Conservation (phyloP, 768 basidiomycete species). For the Panaeolus cyanescens region DNA sequence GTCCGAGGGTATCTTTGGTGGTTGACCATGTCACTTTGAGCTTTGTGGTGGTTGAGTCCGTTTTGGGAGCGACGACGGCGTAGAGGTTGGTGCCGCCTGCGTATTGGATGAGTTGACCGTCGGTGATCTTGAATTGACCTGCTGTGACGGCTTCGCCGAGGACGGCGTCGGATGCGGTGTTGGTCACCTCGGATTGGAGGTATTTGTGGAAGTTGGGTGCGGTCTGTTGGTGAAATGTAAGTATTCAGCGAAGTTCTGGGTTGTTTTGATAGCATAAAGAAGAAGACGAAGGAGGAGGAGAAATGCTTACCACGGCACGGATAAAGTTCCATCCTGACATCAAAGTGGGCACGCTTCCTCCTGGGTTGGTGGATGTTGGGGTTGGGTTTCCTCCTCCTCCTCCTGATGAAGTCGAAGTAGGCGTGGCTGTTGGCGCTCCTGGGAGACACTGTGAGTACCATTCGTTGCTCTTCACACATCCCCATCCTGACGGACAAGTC, state of each 20-base stretch:
- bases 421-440: constrained; percentile 32
- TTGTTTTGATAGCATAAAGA: no score
- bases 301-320: constrained; percentile 19
- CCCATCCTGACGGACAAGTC: constrained; percentile 46
- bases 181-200: constrained; percentile 49
- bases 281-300: no score
- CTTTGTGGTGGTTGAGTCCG: constrained; percentile 47
- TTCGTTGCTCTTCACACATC: constrained; percentile 43
- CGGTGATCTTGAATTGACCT: constrained; percentile 56
- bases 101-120: constrained; percentile 58
- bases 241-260: no score
- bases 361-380: constrained; percentile 21
- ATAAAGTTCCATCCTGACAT: constrained; percentile 12
- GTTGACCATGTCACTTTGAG: constrained; percentile 51
- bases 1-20: constrained; percentile 46
- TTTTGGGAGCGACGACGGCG: constrained; percentile 47
- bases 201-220: constrained; percentile 65
- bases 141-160: constrained; percentile 53
- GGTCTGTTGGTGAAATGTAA: constrained; percentile 30
- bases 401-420: constrained; percentile 25
- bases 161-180: constrained; percentile 47
- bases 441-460: constrained; percentile 60
- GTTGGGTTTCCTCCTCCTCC: constrained; percentile 21
- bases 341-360: constrained; percentile 5
- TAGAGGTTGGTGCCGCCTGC: constrained; percentile 45